Percentiles rank a stretch among this genome's conserved stretches.
phyloP scores from a whole-genome alignment of 2,329 filamentous ascomycete genomes.

The Neonectria neomacrospora region DNA sequence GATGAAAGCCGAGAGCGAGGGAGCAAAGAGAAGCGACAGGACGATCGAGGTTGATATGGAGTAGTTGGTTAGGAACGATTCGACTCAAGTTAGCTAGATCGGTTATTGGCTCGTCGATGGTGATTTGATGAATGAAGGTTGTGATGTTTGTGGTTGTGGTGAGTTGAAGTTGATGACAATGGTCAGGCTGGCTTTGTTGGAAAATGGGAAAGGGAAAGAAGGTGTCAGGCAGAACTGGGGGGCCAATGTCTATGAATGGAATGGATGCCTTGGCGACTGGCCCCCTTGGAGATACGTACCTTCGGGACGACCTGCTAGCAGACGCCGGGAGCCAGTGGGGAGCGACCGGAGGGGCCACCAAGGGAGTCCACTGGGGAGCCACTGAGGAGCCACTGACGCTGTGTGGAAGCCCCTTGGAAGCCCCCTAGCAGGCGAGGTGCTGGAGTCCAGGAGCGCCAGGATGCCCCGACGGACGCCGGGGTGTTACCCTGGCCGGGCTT shows the following conservation, averaged over 20 bases:
- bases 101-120: conserved; percentile 8
- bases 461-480: conserved; percentile 13
- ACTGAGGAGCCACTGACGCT: conserved; percentile 35
- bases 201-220: conserved; percentile 39
- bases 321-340: conserved; percentile 33
- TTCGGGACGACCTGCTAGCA: conserved; percentile 19
- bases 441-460: conserved; percentile 3
- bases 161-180: conserved; percentile 16
- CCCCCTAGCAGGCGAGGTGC: conserved; percentile 15
- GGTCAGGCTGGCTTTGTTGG: conserved; percentile 27
- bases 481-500: conserved; percentile 23
- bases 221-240: conserved; percentile 46
- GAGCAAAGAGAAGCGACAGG: conserved; percentile 19
- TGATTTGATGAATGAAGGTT: conserved; percentile 21
- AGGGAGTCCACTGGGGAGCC: conserved; percentile 9
- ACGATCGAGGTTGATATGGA: neutral
- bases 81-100: conserved; percentile 3
- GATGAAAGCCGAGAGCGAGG: conserved; percentile 21
- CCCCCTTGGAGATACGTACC: conserved; percentile 31
- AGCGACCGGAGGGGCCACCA: conserved; percentile 27
- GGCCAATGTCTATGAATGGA: conserved; percentile 49
- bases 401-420: conserved; percentile 31
- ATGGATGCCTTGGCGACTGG: conserved; percentile 43
- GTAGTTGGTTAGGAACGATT: neutral
- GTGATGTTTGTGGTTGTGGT: conserved; percentile 31